These are phyloP conservation scores for Amylocystis lapponica DNA, from an alignment of 768 basidiomycete genomes.

Conservation along the genomic window DNA sequence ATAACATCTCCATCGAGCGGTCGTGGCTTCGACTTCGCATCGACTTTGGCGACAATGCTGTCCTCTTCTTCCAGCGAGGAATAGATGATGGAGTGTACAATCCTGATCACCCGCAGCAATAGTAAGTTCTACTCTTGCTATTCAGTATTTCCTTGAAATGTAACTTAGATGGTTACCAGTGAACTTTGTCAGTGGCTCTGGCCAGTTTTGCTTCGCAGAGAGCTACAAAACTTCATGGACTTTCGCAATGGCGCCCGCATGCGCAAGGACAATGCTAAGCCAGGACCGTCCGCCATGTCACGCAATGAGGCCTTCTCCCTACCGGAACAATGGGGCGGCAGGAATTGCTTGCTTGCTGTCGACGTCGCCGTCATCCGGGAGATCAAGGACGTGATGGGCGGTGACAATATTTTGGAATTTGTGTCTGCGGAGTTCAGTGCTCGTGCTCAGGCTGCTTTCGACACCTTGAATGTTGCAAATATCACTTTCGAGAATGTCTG, in stretches of 20 bases:
- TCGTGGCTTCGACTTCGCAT: constrained; percentile 30
- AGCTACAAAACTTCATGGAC: constrained; percentile 11
- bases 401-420: constrained; percentile 27
- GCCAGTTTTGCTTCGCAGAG: constrained; percentile 14
- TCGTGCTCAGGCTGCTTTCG: constrained; percentile 15
- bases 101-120: constrained; percentile 18
- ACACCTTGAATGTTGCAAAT: constrained; percentile 9
- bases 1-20: constrained; percentile 31
- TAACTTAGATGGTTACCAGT: constrained; percentile 8
- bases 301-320: constrained; percentile 27
- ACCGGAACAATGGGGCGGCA: constrained; percentile 20
- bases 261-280: constrained; percentile 27
- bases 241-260: constrained; percentile 23
- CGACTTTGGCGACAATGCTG: constrained; percentile 28
- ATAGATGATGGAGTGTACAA: constrained; percentile 9
- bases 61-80: constrained; percentile 19
- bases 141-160: not conserved
- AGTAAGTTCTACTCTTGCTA: constrained; percentile 19
- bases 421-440: constrained; percentile 22
- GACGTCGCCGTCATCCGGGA: constrained; percentile 18
- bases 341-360: constrained; percentile 23
- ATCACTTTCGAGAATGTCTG: constrained; percentile 25
- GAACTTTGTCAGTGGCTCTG: constrained; percentile 22
- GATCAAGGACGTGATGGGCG: constrained; percentile 28
- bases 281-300: constrained; percentile 31